Evolutionary conservation across 2,329 filamentous ascomycete genomes (phyloP).

Genomic region (Sordariomycetes sp.): DNA sequence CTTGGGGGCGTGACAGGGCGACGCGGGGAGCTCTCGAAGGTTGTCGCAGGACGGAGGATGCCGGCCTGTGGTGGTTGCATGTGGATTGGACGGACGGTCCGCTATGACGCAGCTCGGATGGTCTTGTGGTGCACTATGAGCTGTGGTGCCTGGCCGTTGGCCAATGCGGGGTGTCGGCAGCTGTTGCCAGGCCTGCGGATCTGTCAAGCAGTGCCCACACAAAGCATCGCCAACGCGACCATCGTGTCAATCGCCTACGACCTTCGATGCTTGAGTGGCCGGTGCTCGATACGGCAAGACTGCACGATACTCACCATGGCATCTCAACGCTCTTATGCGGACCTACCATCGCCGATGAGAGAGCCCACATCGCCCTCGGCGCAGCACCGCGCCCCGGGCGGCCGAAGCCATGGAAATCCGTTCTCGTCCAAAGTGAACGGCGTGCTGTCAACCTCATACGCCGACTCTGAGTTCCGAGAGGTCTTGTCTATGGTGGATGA

Average conservation of each 20-base stretch:
- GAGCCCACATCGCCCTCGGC: background rate
- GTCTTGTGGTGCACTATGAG: background rate
- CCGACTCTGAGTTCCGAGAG: conserved; percentile 84
- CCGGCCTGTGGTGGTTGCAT: background rate
- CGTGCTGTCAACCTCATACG: conserved; percentile 84
- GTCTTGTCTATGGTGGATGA: conserved; percentile 69
- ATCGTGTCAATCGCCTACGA: background rate
- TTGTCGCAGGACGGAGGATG: background rate
- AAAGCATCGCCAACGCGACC: background rate
- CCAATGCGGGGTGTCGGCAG: background rate
- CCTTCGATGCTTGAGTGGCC: background rate
- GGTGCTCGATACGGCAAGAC: background rate
- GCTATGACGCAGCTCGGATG: background rate
- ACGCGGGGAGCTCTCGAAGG: no score
- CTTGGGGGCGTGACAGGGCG: background rate
- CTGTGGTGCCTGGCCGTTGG: background rate
- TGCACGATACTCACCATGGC: background rate
- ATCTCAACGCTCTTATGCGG: background rate
- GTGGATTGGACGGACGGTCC: background rate
- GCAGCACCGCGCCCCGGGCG: background rate
- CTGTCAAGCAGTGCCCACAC: background rate
- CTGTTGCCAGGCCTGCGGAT: background rate
- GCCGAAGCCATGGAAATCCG: conserved; percentile 37
- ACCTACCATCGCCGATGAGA: background rate
- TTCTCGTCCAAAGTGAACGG: conserved; percentile 73